Conservation (phyloP, 2,329 filamentous ascomycete genomes). For the Cladosporium sphaerospermum region DNA sequence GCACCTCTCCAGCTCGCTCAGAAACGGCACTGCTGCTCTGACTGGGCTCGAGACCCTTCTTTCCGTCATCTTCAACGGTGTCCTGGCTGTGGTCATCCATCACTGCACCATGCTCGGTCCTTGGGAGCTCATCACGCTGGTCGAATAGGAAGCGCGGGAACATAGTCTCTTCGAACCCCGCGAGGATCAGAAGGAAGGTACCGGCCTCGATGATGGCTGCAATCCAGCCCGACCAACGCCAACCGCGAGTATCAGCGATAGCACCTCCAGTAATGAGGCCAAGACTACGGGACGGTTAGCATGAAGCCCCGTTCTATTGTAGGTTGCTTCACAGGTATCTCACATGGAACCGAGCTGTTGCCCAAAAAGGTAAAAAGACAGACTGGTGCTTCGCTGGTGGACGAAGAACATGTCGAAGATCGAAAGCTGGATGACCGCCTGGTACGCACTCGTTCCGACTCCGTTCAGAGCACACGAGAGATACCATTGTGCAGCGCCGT, state of each 20-base stretch:
- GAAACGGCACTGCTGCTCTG: background rate
- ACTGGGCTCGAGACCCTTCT: conserved; percentile 1
- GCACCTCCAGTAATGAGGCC: conserved; percentile 34
- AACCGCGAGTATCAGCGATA: conserved; percentile 31
- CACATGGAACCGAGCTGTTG: conserved; percentile 35
- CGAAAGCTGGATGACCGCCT: conserved; percentile 36
- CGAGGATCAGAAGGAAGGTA: conserved; percentile 15
- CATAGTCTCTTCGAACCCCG: conserved; percentile 34
- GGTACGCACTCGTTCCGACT: conserved; percentile 33
- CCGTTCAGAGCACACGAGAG: conserved; percentile 26
- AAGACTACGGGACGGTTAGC: conserved; percentile 11
- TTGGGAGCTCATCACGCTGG: background rate
- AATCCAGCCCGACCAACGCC: conserved; percentile 30
- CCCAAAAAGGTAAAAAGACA: conserved; percentile 29
- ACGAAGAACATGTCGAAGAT: conserved; percentile 38
- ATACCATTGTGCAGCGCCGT: conserved; percentile 29
- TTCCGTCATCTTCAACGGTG: background rate
- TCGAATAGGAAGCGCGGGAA: conserved; percentile 31
- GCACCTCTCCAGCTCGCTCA: conserved; percentile 2
- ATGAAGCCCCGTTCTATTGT: background rate
- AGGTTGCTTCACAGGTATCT: background rate
- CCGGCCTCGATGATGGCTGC: conserved; percentile 26
- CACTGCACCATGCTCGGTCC: background rate
- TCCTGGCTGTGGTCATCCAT: background rate
- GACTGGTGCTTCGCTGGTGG: conserved; percentile 30